A percentile compares a stretch with the other conserved stretches of the same genome.
These are phyloP conservation scores for Astraeus odoratus DNA, from an alignment of 768 basidiomycete genomes.

Conservation along the genomic window DNA sequence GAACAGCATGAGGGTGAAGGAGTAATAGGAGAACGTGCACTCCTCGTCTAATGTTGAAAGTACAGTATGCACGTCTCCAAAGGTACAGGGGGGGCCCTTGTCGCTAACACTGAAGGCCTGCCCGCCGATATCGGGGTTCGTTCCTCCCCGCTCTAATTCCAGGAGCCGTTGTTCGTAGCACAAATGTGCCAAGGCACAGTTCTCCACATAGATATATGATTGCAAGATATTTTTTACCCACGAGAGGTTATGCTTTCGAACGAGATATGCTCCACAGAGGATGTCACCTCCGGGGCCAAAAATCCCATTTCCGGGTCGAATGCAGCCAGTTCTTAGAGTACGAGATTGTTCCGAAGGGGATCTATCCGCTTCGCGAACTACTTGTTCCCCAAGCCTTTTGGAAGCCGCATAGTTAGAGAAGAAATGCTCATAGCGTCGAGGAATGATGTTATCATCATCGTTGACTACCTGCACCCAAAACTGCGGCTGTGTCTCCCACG, in stretches of 20 bases:
- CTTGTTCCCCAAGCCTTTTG: constrained; percentile 51
- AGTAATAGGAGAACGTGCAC: constrained; percentile 46
- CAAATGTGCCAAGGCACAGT: constrained; percentile 64
- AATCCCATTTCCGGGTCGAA: constrained; percentile 74
- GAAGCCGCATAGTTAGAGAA: constrained; percentile 77
- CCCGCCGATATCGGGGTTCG: constrained; percentile 63
- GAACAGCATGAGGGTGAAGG: constrained; percentile 59
- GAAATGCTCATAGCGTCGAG: constrained; percentile 51
- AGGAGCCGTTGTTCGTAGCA: constrained; percentile 67
- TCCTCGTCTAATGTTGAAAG: constrained; percentile 53
- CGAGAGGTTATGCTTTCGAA: constrained; percentile 50
- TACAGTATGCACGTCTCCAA: constrained; percentile 53
- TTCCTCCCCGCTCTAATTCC: constrained; percentile 36
- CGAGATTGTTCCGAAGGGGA: constrained; percentile 22
- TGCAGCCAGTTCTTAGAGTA: constrained; percentile 57
- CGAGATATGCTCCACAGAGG: constrained; percentile 56
- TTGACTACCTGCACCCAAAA: constrained; percentile 56
- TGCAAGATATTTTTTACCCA: constrained; percentile 56
- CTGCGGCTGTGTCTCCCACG: constrained; percentile 59
- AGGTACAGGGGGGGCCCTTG: constrained; percentile 55
- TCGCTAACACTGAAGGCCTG: constrained; percentile 63
- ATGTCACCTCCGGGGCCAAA: constrained; percentile 75
- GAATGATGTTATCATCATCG: constrained; percentile 50
- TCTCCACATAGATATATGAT: constrained; percentile 71
- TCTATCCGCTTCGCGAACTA: constrained; percentile 37